Percentiles rank a stretch among this genome's conserved stretches.
Conservation (phyloP, 169 alveolate species). For the Toxoplasma gondii region DNA sequence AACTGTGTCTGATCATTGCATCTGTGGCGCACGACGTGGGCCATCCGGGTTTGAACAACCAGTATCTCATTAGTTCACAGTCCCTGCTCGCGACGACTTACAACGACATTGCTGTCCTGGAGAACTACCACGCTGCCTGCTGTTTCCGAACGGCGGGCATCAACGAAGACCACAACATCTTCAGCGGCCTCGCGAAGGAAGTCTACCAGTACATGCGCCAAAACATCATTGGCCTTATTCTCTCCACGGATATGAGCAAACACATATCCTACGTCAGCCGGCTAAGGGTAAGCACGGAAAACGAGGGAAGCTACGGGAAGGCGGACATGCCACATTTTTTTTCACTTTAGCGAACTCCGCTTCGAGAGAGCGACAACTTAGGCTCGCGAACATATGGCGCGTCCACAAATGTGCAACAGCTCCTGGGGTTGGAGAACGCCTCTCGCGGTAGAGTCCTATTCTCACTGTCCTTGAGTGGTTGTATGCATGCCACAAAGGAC, state of each 20-base stretch:
- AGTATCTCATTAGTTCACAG: constrained; percentile 80
- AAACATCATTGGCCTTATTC: constrained; percentile 88
- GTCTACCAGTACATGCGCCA: constrained; percentile 80
- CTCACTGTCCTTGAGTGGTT: too few relatives aligned
- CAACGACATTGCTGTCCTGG: constrained; percentile 92
- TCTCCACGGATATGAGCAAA: constrained; percentile 93
- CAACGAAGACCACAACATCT: constrained; percentile 69
- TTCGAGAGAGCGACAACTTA: too few relatives aligned
- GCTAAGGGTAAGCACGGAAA: constrained; percentile 76
- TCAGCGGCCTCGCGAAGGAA: constrained; percentile 72
- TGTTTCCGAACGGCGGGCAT: constrained; percentile 81
- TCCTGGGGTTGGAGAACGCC: too few relatives aligned
- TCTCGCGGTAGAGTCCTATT: too few relatives aligned
- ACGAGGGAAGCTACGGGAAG: not conserved
- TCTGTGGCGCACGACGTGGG: constrained; percentile 93
- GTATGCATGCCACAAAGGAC: too few relatives aligned
- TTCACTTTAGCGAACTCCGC: not conserved
- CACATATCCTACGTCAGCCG: constrained; percentile 90
- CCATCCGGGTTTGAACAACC: constrained; percentile 91
- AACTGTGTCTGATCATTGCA: constrained; percentile 79
- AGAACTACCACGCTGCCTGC: constrained; percentile 92
- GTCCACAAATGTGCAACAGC: too few relatives aligned
- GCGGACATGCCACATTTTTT: not conserved
- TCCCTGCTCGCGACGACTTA: constrained; percentile 87
- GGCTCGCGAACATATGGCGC: too few relatives aligned